Conservation (phyloP, 73 alveolate genomes). For the Paramecium sexaurelia region DNA sequence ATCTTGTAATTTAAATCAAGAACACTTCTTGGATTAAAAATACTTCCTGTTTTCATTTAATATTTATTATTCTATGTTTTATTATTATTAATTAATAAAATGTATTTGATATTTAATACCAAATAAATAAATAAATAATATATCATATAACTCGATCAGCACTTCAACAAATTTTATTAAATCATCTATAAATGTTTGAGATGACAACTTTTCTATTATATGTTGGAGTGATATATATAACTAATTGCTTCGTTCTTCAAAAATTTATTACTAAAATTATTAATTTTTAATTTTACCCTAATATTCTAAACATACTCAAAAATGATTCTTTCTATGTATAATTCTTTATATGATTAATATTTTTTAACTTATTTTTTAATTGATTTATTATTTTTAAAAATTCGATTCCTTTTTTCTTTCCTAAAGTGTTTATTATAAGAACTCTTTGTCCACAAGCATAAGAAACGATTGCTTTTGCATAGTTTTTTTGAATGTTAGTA, state of each 20-base stretch:
- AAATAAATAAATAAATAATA: not conserved
- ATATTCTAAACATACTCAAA: not conserved
- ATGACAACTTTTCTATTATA: not conserved
- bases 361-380: not conserved
- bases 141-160: constrained; percentile 21
- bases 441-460: not conserved
- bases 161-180: not conserved
- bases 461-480: constrained; percentile 32
- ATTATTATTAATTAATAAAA: not conserved
- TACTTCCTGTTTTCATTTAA: constrained; percentile 42
- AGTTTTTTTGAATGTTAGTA: not conserved
- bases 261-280: constrained; percentile 16
- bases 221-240: constrained; percentile 43
- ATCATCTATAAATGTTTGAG: not conserved
- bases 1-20: constrained; percentile 10
- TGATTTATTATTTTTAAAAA: not conserved
- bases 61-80: not conserved
- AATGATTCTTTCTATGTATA: constrained; percentile 13
- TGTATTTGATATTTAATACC: not conserved
- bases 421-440: not conserved
- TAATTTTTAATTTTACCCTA: not conserved
- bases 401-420: not conserved
- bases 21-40: not conserved
- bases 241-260: constrained; percentile 5
- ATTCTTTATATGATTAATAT: not conserved